Conservation (phyloP, 768 basidiomycete species). For the Pholiota conissans region DNA sequence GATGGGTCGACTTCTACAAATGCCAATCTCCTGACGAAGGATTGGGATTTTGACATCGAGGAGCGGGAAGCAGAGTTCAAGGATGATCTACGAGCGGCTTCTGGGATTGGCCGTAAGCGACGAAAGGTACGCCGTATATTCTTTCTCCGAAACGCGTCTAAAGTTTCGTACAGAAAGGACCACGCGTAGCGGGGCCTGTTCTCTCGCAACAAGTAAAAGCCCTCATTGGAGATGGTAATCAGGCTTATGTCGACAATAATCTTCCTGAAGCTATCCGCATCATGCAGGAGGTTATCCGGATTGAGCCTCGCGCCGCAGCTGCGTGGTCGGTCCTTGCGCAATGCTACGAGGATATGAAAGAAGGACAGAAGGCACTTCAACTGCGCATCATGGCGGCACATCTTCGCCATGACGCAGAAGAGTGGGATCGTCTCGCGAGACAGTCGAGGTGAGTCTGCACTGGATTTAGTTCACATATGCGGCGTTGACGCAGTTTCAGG, state of each 20-base stretch:
- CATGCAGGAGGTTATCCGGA: slow-evolving; percentile 91
- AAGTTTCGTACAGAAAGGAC: slow-evolving; percentile 32
- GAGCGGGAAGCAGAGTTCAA: slow-evolving; percentile 69
- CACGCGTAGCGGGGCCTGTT: slow-evolving; percentile 45
- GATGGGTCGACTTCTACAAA: slow-evolving; percentile 39
- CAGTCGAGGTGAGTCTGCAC: slow-evolving; percentile 60
- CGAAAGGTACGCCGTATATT: slow-evolving; percentile 39
- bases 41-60: slow-evolving; percentile 75
- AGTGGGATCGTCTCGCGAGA: slow-evolving; percentile 80
- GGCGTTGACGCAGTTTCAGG: slow-evolving; percentile 30
- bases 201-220: slow-evolving; percentile 72
- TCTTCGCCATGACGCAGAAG: slow-evolving; percentile 78
- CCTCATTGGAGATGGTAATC: slow-evolving; percentile 84
- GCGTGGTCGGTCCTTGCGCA: slow-evolving; percentile 91
- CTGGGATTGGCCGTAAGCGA: slow-evolving; percentile 63
- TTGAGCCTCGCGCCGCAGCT: slow-evolving; percentile 80
- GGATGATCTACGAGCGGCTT: slow-evolving; percentile 72
- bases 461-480: not conserved
- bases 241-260: slow-evolving; percentile 77
- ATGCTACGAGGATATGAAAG: slow-evolving; percentile 73
- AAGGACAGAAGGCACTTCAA: slow-evolving; percentile 73
- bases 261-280: slow-evolving; percentile 68
- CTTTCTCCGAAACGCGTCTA: not conserved
- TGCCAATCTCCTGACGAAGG: slow-evolving; percentile 51
- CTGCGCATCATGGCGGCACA: slow-evolving; percentile 90